Evolutionary conservation across 225 moss, liverwort and hornwort genomes (phyloP).

Genomic region (Polytrichum commune): DNA sequence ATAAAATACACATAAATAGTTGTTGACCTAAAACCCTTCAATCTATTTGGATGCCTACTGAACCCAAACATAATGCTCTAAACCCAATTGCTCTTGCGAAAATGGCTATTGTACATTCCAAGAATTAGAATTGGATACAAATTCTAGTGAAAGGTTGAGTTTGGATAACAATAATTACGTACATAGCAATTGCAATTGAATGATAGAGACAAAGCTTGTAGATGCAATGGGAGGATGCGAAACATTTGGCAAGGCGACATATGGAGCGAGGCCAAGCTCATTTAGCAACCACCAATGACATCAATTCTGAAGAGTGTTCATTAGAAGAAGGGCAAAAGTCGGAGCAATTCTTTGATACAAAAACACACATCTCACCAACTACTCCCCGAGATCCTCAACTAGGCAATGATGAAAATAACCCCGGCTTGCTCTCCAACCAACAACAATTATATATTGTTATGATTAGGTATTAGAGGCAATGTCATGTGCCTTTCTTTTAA

Average conservation of each 20-base stretch:
- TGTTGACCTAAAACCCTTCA: too few relatives aligned
- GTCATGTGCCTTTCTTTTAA: too few relatives aligned
- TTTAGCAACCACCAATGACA: slow-evolving; percentile 41
- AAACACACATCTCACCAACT: not conserved
- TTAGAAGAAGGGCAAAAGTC: slow-evolving; percentile 11
- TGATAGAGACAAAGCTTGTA: slow-evolving; percentile 2
- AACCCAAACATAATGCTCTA: too few relatives aligned
- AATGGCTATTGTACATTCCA: too few relatives aligned
- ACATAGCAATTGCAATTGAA: too few relatives aligned
- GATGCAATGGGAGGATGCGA: slow-evolving; percentile 63
- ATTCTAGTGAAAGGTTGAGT: too few relatives aligned
- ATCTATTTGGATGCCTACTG: too few relatives aligned
- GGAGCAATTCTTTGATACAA: too few relatives aligned
- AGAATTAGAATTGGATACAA: too few relatives aligned
- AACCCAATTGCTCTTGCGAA: too few relatives aligned
- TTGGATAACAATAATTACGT: too few relatives aligned
- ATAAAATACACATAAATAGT: too few relatives aligned
- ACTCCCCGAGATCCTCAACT: not conserved
- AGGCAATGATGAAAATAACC: not conserved
- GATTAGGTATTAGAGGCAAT: not conserved
- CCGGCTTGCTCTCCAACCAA: not conserved
- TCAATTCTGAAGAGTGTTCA: slow-evolving; percentile 51
- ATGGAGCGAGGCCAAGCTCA: slow-evolving; percentile 35
- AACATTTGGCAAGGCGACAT: slow-evolving; percentile 41
- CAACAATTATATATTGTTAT: not conserved